These are phyloP conservation scores for Alloascoidea hylecoeti DNA, from an alignment of 805 yeast species.

Conservation along the genomic window DNA sequence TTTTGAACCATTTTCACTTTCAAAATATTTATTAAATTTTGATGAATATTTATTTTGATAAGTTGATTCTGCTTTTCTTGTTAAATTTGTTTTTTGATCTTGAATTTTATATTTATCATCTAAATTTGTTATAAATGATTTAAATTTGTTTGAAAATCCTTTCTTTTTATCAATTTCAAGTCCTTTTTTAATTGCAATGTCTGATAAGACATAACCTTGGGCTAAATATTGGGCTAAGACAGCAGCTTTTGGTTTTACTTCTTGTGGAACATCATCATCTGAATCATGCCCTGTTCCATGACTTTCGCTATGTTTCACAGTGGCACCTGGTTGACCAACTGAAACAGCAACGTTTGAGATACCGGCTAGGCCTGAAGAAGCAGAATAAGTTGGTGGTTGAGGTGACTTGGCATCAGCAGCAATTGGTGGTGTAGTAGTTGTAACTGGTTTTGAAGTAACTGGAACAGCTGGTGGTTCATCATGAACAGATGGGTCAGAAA, in stretches of 20 bases:
- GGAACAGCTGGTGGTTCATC: constrained; percentile 8
- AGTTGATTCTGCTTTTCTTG: constrained; percentile 15
- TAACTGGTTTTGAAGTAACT: too few relatives aligned
- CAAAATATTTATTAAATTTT: constrained; percentile 13
- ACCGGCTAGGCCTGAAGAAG: too few relatives aligned
- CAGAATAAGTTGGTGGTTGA: too few relatives aligned
- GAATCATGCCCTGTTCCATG: too few relatives aligned
- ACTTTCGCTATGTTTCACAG: too few relatives aligned
- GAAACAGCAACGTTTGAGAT: constrained; percentile 9
- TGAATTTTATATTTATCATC: constrained; percentile 50
- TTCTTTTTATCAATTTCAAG: constrained; percentile 49
- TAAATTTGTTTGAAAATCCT: constrained; percentile 46
- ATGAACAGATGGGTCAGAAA: constrained; percentile 6
- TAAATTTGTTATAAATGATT: constrained; percentile 34
- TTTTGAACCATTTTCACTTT: constrained; percentile 34
- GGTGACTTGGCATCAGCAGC: not conserved
- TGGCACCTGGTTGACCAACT: too few relatives aligned
- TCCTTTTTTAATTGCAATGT: constrained; percentile 44
- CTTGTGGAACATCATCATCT: constrained; percentile 46
- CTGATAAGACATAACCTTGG: constrained; percentile 58
- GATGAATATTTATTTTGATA: not conserved
- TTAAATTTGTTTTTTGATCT: constrained; percentile 32
- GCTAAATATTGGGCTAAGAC: constrained; percentile 65
- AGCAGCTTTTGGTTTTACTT: constrained; percentile 62
- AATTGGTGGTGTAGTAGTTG: not conserved